Evolutionary conservation across 192 early-diverging fungal genomes (phyloP), one percentile per base, ranked within the genome.

Genomic region (Entomortierella lignicola): DNA sequence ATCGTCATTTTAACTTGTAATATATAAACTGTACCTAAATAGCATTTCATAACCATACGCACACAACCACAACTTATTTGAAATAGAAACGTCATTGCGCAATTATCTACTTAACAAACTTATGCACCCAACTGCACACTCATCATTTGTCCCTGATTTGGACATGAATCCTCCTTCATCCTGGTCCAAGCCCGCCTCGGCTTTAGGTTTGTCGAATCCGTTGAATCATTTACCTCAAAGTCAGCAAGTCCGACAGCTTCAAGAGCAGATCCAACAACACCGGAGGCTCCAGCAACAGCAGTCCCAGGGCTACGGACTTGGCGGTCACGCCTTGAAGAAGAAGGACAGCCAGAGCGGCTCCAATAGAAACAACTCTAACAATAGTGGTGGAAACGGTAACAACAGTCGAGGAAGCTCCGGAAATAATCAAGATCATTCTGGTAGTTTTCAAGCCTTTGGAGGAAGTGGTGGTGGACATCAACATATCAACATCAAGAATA

Each of bases 231-330:
- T 77, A 0, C 66, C 73, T 32, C 73, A 77, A 27, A 55, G 66
- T 7, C 73, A 77, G 48, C 73, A 77, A 37, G 60, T 77, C 43
- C 66, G 73, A 11, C 73, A 66, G 27, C 55, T 77, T 17, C 73
- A 77, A 39, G 60, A 77, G 55, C 73, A 77, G 55, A 77, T 77
- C 52, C 73, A 77, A 34, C 73, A 69, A 21, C 73, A 77, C 34
- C 66, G 61, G 8, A 59, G 66, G 21, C 48, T 77, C 2, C 73
- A 77, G 25, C 73, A 69, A n/a, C 73, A 68, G 56, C 64, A 72
- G n/a, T 72, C 71, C 10, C 71, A 72, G 25, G 55, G 66, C 31
- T 69, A 69, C 29, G 52, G 59, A 25, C 58, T 75, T 31, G 72
- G 72, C 4, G 42, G 58, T 26, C 59, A 67, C 5, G 32, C 50